Base-by-base conservation (phyloP, 257 asterid species). In the Capsicum pubescens region DNA sequence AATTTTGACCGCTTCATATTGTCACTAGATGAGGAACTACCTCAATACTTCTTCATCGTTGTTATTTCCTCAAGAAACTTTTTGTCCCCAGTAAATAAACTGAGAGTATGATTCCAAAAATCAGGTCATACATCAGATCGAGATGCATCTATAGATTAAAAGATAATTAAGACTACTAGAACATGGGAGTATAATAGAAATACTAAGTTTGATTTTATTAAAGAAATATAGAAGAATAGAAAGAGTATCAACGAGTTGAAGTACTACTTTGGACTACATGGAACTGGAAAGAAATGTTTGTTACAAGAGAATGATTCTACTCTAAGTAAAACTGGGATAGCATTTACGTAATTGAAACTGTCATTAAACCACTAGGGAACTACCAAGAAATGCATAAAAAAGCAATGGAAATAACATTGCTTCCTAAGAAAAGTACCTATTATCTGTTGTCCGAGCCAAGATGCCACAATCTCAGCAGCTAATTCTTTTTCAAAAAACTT, bases 381-480 rank as follows among this genome's bases (percentile, higher is more conserved):
- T 72, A 59, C 2, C 35, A 48, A 10, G 0, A 48, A 71, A 71
- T n/a, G 10, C n/a, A 71, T 21, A 70, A 70, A 66, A 46, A 46
- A 72, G 59, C 42, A n/a, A 46, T 6, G 32, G 36, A 10, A 19
- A n/a, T 72, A 19, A 72, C 59, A 19, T 7, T 48, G n/a, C 59
- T 72, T 72, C 39, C 80, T 19, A 46, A n/a, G 55, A 71, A 19
- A 46, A 71, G 80, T 71, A 71, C 39, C 39, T n/a, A 71, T n/a
- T 5, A 72, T 72, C 59, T 19, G 17, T 39, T 72, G 59, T 72
- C n/a, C 39, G 19, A 39, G n/a, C 39, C 80, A 46, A 72, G 58
- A 46, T 46, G 39, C 59, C 80, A 44, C 79, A 46, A 72, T 48
- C 80, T 46, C 58, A 72, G 80, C 42, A 72, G 80, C 80, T 48